Evolutionary conservation across 352 stramenopile species (phyloP).

Genomic region (Phytophthora pluvialis): DNA sequence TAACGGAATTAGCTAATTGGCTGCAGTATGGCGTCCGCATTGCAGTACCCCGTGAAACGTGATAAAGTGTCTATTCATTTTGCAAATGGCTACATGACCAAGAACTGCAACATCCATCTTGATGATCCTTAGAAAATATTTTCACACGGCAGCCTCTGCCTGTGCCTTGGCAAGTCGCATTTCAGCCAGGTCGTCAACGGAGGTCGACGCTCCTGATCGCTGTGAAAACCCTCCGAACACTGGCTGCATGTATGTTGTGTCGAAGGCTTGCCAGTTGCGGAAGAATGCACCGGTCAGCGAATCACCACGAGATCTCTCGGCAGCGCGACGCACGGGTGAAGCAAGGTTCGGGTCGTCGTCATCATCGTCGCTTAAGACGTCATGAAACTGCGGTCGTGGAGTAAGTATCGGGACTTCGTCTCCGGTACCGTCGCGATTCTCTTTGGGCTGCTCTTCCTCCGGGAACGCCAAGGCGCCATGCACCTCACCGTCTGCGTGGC

Average conservation of each 20-base stretch:
- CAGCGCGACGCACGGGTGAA: constrained; percentile 20
- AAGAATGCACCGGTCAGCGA: constrained; percentile 72
- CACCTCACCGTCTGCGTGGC: constrained; percentile 52
- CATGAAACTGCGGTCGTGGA: constrained; percentile 74
- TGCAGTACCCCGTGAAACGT: constrained; percentile 10
- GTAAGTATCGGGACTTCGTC: constrained; percentile 59
- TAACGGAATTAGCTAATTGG: constrained; percentile 26
- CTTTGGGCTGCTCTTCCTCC: constrained; percentile 35
- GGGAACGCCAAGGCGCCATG: constrained; percentile 38
- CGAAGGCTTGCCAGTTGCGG: constrained; percentile 80
- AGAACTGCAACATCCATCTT: not conserved
- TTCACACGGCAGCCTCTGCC: constrained; percentile 56
- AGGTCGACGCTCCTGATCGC: constrained; percentile 14
- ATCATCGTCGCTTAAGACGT: constrained; percentile 57
- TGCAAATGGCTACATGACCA: constrained; percentile 23
- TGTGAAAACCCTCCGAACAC: constrained; percentile 76
- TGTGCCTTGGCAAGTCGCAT: constrained; percentile 46
- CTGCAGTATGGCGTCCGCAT: constrained; percentile 20
- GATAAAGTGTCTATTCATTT: constrained; percentile 33
- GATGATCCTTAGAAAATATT: not conserved
- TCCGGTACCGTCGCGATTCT: constrained; percentile 31
- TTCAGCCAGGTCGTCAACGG: constrained; percentile 30
- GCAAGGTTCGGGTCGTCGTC: constrained; percentile 40
- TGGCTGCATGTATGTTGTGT: constrained; percentile 81
- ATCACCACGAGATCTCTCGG: constrained; percentile 43